Percentiles rank a stretch among this genome's conserved stretches.
Evolutionary conservation across 1,284 basidiomycete genomes (phyloP).

Genomic region (Ganoderma sinense): DNA sequence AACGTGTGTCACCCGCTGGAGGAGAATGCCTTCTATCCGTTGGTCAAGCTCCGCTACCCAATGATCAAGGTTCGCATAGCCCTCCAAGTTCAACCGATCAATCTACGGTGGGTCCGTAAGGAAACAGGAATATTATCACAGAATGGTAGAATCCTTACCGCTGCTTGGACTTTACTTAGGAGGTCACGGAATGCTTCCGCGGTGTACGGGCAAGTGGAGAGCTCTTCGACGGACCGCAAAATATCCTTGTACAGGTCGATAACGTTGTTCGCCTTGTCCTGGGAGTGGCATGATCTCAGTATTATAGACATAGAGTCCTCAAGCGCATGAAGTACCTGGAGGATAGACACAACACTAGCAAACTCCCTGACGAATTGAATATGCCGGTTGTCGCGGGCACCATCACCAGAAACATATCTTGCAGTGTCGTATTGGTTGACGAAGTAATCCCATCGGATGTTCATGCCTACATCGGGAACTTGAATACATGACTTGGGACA

Average conservation of each 20-base stretch:
- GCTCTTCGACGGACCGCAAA: slow-evolving; percentile 83
- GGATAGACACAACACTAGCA: slow-evolving; percentile 88
- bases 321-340: slow-evolving; percentile 64
- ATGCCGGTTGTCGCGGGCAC: slow-evolving; percentile 88
- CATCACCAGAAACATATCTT: slow-evolving; percentile 73
- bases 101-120: slow-evolving; percentile 58
- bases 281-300: slow-evolving; percentile 26
- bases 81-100: slow-evolving; percentile 94
- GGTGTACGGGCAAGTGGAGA: slow-evolving; percentile 88
- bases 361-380: slow-evolving; percentile 96
- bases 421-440: slow-evolving; percentile 90
- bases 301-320: not conserved
- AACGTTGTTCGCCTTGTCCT: slow-evolving; percentile 95
- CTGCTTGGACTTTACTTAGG: slow-evolving; percentile 86
- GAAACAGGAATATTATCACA: not conserved
- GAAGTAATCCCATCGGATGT: slow-evolving; percentile 96
- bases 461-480: slow-evolving; percentile 71
- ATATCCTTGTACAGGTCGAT: slow-evolving; percentile 94
- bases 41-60: slow-evolving; percentile 94
- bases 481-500: not conserved
- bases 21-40: slow-evolving; percentile 84
- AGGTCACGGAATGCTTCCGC: slow-evolving; percentile 83
- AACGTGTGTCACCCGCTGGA: slow-evolving; percentile 81
- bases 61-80: slow-evolving; percentile 96
- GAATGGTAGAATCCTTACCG: slow-evolving; percentile 54